Evolutionary conservation across 2,329 filamentous ascomycete species (phyloP).

Genomic region (Fusarium piperis): DNA sequence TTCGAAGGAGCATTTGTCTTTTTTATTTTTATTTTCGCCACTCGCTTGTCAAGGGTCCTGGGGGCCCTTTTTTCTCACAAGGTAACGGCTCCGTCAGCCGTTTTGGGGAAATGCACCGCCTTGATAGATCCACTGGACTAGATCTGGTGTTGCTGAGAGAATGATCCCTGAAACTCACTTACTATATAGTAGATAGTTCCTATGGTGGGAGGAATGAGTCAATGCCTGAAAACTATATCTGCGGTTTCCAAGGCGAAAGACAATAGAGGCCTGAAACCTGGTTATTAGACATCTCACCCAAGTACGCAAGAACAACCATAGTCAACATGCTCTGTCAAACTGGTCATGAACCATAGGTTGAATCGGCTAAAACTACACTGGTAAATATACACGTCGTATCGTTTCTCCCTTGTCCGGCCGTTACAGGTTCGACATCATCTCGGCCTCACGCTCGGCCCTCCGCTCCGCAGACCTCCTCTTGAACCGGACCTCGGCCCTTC

Average conservation of each 20-base stretch:
- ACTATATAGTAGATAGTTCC: background rate
- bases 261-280: background rate
- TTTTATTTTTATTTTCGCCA: background rate
- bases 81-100: background rate
- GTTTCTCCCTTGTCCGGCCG: constrained; percentile 22
- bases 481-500: constrained; percentile 84
- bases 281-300: background rate
- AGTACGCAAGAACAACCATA: background rate
- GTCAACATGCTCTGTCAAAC: constrained; percentile 25
- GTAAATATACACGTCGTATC: constrained; percentile 42
- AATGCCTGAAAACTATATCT: background rate
- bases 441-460: constrained; percentile 69
- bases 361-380: constrained; percentile 44
- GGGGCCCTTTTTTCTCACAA: background rate
- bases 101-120: background rate
- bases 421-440: constrained; percentile 48
- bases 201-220: background rate
- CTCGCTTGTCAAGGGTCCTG: constrained; percentile 1
- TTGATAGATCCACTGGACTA: background rate
- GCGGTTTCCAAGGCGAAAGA: background rate
- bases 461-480: constrained; percentile 85
- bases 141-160: background rate
- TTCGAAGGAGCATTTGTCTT: background rate
- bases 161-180: background rate
- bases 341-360: constrained; percentile 22